These are phyloP conservation scores for Cryphonectria nitschkei DNA, from an alignment of 2,329 filamentous ascomycete genomes.

Conservation along the genomic window DNA sequence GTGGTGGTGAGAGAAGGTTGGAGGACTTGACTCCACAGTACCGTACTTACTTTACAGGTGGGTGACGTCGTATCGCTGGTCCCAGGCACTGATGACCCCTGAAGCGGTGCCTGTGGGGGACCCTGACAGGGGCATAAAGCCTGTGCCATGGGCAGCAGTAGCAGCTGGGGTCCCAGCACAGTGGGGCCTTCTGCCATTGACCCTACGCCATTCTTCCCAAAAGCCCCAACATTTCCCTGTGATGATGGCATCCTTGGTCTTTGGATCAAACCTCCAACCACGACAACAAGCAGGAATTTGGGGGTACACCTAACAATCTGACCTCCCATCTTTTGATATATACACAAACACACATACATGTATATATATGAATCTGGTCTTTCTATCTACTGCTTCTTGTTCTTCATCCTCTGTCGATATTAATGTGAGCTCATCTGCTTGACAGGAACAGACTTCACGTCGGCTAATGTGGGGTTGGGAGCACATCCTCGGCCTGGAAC, in stretches of 20 bases:
- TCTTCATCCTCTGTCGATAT: neutral
- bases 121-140: neutral
- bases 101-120: neutral
- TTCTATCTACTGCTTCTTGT: neutral
- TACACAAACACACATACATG: too few relatives aligned
- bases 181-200: neutral
- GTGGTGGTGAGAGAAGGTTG: neutral
- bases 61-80: conserved; percentile 9
- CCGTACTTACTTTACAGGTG: neutral
- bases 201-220: neutral
- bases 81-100: neutral
- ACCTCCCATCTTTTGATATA: neutral
- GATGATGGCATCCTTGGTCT: conserved; percentile 15
- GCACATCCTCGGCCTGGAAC: neutral
- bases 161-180: neutral
- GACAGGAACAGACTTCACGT: conserved; percentile 1
- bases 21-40: conserved; percentile 8
- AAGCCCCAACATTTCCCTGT: neutral
- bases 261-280: neutral
- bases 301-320: neutral
- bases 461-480: neutral
- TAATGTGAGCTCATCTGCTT: neutral
- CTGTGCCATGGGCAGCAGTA: neutral
- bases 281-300: neutral
- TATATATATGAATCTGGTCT: neutral